Evolutionary conservation across 106 monocot genomes (phyloP).

Genomic region (Platanthera zijinensis): DNA sequence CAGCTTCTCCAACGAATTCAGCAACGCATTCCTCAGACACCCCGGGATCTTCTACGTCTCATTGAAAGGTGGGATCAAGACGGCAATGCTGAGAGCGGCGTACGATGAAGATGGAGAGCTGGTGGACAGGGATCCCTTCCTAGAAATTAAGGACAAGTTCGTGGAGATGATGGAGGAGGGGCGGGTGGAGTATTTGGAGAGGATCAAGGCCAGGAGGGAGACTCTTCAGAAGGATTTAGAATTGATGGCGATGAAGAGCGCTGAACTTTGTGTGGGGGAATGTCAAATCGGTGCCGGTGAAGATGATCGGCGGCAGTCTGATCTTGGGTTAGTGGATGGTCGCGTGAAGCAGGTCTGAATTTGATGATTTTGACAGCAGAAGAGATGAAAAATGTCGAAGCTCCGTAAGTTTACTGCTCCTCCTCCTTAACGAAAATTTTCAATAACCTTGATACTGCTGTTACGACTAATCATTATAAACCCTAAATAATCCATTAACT

Average conservation of each 20-base stretch:
- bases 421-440: too few species aligned
- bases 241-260: constrained; percentile 22
- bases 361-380: too few species aligned
- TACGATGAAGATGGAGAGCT: constrained; percentile 51
- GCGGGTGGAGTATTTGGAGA: constrained; percentile 47
- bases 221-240: constrained; percentile 31
- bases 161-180: constrained; percentile 74
- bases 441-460: too few species aligned
- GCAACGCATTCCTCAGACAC: constrained; percentile 61
- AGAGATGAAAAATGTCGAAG: too few species aligned
- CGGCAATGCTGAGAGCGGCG: constrained; percentile 79
- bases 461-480: too few species aligned
- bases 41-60: constrained; percentile 89
- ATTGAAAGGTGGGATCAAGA: constrained; percentile 85
- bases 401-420: too few species aligned
- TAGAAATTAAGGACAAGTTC: constrained; percentile 76
- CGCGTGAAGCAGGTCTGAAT: too few species aligned
- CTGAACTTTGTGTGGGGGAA: constrained; percentile 12
- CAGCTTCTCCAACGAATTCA: constrained; percentile 70
- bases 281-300: not conserved
- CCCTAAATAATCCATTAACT: too few species aligned
- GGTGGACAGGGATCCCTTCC: constrained; percentile 65
- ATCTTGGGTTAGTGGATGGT: not conserved
- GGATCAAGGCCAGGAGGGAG: constrained; percentile 32
- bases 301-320: not conserved